A percentile compares a stretch with the other conserved stretches of the same genome.
These are phyloP conservation scores for Graphiopsis chlorocephala DNA, from an alignment of 2,329 filamentous ascomycete species.

Conservation along the genomic window DNA sequence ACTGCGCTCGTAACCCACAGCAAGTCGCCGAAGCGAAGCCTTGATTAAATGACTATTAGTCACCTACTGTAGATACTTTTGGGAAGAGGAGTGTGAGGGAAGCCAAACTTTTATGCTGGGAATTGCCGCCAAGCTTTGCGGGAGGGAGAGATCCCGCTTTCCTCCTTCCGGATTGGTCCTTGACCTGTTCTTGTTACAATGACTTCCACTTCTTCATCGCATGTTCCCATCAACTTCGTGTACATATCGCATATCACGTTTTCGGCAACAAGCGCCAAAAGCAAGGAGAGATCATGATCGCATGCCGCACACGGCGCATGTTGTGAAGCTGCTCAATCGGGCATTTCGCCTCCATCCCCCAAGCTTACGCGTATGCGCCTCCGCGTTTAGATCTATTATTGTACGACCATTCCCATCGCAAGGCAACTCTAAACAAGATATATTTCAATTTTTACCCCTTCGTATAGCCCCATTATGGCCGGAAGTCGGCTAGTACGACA, in stretches of 20 bases:
- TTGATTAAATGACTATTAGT: background rate
- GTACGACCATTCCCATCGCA: background rate
- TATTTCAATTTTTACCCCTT: background rate
- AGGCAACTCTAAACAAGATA: background rate
- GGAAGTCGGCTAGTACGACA: background rate
- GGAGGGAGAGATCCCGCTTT: too few relatives aligned
- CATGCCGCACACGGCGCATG: background rate
- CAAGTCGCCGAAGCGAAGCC: slow-evolving; percentile 31
- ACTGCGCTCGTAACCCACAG: slow-evolving; percentile 37
- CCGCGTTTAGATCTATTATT: background rate
- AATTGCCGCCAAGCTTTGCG: background rate
- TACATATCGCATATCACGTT: background rate
- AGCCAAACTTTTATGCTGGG: background rate
- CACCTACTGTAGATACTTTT: slow-evolving; percentile 1
- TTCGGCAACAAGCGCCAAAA: too few relatives aligned
- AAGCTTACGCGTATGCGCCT: background rate
- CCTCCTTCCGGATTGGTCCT: background rate
- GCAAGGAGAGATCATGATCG: too few relatives aligned
- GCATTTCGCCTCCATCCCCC: background rate
- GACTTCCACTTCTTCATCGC: background rate
- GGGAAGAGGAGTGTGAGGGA: background rate
- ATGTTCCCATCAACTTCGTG: background rate
- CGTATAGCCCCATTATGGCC: background rate
- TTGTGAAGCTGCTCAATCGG: background rate
- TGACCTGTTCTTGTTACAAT: background rate